Evolutionary conservation across 352 stramenopile species (phyloP).

Genomic region (Globisporangium solare): DNA sequence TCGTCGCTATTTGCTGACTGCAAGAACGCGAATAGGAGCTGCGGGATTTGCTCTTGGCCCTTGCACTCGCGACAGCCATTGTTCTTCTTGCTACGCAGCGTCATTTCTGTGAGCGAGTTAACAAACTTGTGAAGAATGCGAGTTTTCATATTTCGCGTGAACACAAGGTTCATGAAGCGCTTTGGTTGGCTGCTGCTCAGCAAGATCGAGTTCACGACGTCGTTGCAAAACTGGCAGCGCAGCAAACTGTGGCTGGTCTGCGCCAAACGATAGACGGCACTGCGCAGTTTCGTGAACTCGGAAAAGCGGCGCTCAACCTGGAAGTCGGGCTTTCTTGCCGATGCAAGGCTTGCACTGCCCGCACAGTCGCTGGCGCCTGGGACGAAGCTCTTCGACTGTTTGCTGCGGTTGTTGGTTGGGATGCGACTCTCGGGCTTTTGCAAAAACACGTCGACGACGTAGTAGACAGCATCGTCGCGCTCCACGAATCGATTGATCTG

Average conservation of each 20-base stretch:
- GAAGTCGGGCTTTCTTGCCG: conserved; percentile 4
- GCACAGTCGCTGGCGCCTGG: background rate
- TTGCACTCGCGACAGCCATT: conserved; percentile 7
- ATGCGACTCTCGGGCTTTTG: conserved; percentile 6
- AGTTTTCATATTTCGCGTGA: background rate
- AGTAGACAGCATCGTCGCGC: background rate
- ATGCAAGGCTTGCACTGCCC: background rate
- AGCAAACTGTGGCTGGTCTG: conserved; percentile 6
- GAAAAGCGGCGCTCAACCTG: conserved; percentile 6
- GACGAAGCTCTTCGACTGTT: background rate
- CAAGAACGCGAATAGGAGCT: conserved; percentile 10
- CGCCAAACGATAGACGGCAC: conserved; percentile 1
- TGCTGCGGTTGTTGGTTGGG: conserved; percentile 6
- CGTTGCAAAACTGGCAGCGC: conserved; percentile 7
- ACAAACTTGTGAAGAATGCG: conserved; percentile 1
- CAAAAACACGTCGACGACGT: conserved; percentile 10
- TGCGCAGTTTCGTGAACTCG: conserved; percentile 9
- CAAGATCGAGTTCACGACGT: conserved; percentile 5
- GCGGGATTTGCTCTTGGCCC: conserved; percentile 7
- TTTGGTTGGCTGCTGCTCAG: conserved; percentile 4
- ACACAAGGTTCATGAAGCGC: conserved; percentile 8
- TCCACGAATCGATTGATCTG: conserved; percentile 1
- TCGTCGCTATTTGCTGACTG: background rate
- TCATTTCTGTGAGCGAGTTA: background rate
- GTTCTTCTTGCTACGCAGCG: conserved; percentile 8